Evolutionary conservation across 2,329 filamentous ascomycete species (phyloP), one percentile per base, ranked within the genome.

Genomic region (Pseudocercospora crystallina): DNA sequence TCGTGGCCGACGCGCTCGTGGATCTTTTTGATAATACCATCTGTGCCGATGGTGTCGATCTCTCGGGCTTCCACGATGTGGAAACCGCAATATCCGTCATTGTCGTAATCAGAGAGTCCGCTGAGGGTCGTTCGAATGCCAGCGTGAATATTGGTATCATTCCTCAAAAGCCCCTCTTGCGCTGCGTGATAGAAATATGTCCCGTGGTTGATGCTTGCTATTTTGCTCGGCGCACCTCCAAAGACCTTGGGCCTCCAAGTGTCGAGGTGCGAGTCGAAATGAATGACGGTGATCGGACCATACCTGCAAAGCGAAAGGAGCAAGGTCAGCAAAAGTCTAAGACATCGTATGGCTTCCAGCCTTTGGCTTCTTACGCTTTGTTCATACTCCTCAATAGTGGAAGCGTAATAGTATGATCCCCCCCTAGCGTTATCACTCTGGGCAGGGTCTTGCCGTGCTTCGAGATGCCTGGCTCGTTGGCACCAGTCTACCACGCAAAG

Each of bases 141-240:
- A 12, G 88, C 89, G 68, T 95, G 89, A 70, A 95, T 90, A 72
- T 90, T 92, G 60, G 82, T 86, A 74, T 94, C 87, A 65, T 94
- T 95, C 56, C 79, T 79, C 14, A 95, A 76, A 12, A 94, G 76
- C 2, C 89, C 89, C 67, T 94, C 88, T 71, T 84, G 81, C 1
- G 85, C 73, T 0, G 89, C 89, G 67, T 92, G 87, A 73, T 86
- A 94, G 73, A 95, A 95, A 75, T 94, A 94, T 1, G 89, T 94
- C 36, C 89, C 89, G 72, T 94, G 61, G 73, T 94, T 95, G 73
- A 95, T 85, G 57, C 79, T 79, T 14, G 89, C 89, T 34, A 84
- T 81, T 54, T 90, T 80, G 26, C 82, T 87, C 0, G 89, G 89
- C 0, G 87, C 84, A 29, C 89, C 89, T 46, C 90, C 89, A 61